Evolutionary conservation across 129 eudicot species (phyloP).

Genomic region (Logfia minima): DNA sequence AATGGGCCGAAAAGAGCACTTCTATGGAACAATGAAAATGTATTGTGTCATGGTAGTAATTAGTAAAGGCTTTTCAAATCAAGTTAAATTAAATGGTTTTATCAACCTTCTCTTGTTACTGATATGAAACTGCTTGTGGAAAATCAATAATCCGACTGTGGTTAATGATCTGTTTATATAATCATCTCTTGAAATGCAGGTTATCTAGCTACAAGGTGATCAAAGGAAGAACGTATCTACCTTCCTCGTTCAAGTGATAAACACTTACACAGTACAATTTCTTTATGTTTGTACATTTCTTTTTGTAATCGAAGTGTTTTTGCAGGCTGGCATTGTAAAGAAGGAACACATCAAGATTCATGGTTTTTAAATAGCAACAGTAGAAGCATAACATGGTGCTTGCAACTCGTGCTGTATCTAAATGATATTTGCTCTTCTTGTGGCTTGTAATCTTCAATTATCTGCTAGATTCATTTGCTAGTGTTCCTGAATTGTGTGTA

Average conservation of each 20-base stretch:
- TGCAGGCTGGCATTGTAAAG: conserved; percentile 79
- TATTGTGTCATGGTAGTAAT: too few relatives aligned
- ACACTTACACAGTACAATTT: not conserved
- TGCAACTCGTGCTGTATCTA: conserved; percentile 45
- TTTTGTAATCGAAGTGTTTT: not conserved
- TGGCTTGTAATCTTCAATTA: conserved; percentile 35
- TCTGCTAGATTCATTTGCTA: conserved; percentile 28
- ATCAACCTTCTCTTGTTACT: too few relatives aligned
- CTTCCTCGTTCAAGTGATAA: conserved; percentile 68
- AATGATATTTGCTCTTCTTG: conserved; percentile 32
- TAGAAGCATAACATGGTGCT: conserved; percentile 23
- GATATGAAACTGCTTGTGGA: too few relatives aligned
- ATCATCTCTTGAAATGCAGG: conserved; percentile 30
- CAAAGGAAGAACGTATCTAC: conserved; percentile 84
- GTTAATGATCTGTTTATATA: not conserved
- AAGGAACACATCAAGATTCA: conserved; percentile 83
- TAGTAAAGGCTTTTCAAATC: too few relatives aligned
- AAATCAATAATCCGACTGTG: not conserved
- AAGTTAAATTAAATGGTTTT: too few relatives aligned
- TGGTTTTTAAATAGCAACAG: conserved; percentile 60
- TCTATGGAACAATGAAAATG: too few relatives aligned
- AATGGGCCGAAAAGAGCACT: too few relatives aligned
- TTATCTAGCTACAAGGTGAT: conserved; percentile 85
- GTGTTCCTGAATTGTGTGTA: conserved; percentile 32
- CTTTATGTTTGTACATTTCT: not conserved